These are phyloP conservation scores for Heracleum sosnowskyi DNA, from an alignment of 129 eudicot genomes.

Conservation along the genomic window DNA sequence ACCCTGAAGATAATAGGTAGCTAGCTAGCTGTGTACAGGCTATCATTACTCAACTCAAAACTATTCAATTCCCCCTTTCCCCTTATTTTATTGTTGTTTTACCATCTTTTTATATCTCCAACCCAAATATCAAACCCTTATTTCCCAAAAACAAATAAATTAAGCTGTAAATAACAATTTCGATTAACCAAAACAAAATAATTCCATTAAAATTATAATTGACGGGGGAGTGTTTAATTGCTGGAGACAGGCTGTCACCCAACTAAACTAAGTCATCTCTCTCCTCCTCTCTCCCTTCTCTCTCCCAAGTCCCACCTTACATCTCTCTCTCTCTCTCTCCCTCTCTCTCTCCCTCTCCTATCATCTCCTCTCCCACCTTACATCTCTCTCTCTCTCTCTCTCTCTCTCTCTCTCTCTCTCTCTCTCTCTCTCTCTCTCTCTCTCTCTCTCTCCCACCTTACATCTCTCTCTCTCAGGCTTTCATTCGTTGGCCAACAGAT, in stretches of 20 bases:
- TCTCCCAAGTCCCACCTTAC: background rate
- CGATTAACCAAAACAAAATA: too few relatives aligned
- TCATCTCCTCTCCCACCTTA: background rate
- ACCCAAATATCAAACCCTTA: background rate
- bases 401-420: background rate
- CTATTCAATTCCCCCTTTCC: background rate
- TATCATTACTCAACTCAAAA: background rate
- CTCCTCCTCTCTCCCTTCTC: background rate
- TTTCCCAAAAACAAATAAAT: too few relatives aligned
- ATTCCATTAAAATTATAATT: too few relatives aligned
- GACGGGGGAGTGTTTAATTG: background rate
- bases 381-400: background rate
- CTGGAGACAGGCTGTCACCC: background rate
- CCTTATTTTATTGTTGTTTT: too few relatives aligned
- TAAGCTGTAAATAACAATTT: too few relatives aligned
- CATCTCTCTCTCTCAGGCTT: background rate
- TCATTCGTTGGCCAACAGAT: background rate
- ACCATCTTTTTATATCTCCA: background rate
- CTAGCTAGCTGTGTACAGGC: background rate
- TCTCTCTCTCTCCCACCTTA: background rate
- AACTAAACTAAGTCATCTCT: background rate
- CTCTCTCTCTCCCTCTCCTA: background rate
- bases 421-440: background rate
- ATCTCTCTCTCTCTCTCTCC: background rate
- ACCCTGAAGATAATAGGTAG: background rate